These are phyloP conservation scores for Ustilago nuda DNA, from an alignment of 1,284 basidiomycete genomes.

Conservation along the genomic window DNA sequence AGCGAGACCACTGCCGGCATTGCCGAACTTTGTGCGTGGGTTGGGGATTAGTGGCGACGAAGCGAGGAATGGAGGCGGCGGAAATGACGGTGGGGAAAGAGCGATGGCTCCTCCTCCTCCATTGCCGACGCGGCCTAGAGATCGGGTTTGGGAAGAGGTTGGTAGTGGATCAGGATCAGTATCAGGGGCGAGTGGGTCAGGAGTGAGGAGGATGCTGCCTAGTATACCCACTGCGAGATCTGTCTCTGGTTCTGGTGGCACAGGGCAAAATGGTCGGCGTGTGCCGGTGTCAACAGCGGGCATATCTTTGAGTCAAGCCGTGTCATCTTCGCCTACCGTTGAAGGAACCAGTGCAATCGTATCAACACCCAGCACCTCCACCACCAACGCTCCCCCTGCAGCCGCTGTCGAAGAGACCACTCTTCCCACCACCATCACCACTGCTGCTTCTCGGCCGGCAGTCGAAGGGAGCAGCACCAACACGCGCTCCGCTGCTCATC, in stretches of 20 bases:
- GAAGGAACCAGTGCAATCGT: neutral
- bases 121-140: slow-evolving; percentile 26
- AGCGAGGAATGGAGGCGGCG: neutral
- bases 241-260: neutral
- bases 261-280: neutral
- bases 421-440: neutral
- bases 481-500: slow-evolving; percentile 4
- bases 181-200: neutral
- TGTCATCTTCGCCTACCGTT: neutral
- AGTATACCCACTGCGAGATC: neutral
- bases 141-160: slow-evolving; percentile 14
- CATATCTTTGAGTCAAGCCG: neutral
- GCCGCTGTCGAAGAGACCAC: neutral
- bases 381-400: neutral
- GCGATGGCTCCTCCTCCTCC: slow-evolving; percentile 28
- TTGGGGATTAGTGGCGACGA: slow-evolving; percentile 17
- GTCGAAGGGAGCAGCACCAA: neutral
- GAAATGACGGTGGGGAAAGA: neutral
- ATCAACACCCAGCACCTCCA: neutral
- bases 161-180: neutral
- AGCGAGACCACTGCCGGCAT: slow-evolving; percentile 17
- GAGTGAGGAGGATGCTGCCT: neutral
- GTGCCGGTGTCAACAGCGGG: neutral
- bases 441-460: neutral
- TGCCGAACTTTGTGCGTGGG: slow-evolving; percentile 22